Evolutionary conservation across 2,329 filamentous ascomycete genomes (phyloP).

Genomic region (Hirsutella minnesotensis): DNA sequence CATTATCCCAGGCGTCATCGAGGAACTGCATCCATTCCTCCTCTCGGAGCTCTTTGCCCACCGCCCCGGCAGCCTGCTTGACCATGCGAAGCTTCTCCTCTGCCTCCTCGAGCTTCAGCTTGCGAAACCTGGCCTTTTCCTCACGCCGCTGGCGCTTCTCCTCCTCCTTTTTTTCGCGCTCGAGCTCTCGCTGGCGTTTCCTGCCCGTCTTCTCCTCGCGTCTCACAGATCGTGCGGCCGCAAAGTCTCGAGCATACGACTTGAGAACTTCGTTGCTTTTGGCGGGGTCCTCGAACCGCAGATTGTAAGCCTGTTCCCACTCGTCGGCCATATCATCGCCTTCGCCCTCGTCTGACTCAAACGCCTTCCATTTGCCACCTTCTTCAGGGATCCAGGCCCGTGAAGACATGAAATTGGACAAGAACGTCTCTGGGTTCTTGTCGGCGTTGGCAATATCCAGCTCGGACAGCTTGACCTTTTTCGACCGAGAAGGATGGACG

Average conservation of each 20-base stretch:
- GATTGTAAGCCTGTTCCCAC: slow-evolving; percentile 88
- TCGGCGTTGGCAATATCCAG: slow-evolving; percentile 65
- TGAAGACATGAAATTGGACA: slow-evolving; percentile 92
- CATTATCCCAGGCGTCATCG: slow-evolving; percentile 79
- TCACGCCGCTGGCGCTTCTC: slow-evolving; percentile 65
- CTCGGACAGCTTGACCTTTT: slow-evolving; percentile 37
- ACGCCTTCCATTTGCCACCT: slow-evolving; percentile 58
- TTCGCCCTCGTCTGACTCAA: slow-evolving; percentile 90
- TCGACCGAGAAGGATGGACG: slow-evolving; percentile 43
- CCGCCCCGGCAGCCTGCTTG: slow-evolving; percentile 75
- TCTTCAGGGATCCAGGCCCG: slow-evolving; percentile 75
- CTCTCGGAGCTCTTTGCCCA: slow-evolving; percentile 52
- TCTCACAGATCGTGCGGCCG: slow-evolving; percentile 71
- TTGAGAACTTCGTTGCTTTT: slow-evolving; percentile 80
- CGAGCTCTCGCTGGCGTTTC: slow-evolving; percentile 66
- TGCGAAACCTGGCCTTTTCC: slow-evolving; percentile 73
- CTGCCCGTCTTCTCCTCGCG: slow-evolving; percentile 69
- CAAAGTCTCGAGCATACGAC: slow-evolving; percentile 80
- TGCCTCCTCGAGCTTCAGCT: slow-evolving; percentile 82
- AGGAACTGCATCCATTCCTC: slow-evolving; percentile 79
- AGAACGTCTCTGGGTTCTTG: slow-evolving; percentile 78
- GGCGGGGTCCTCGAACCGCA: slow-evolving; percentile 86
- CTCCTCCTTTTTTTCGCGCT: slow-evolving; percentile 65
- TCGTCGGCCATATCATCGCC: slow-evolving; percentile 68
- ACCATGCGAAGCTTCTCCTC: slow-evolving; percentile 80